Base-by-base conservation (phyloP, 192 early-diverging fungal genomes). In the Ramicandelaber brevisporus region DNA sequence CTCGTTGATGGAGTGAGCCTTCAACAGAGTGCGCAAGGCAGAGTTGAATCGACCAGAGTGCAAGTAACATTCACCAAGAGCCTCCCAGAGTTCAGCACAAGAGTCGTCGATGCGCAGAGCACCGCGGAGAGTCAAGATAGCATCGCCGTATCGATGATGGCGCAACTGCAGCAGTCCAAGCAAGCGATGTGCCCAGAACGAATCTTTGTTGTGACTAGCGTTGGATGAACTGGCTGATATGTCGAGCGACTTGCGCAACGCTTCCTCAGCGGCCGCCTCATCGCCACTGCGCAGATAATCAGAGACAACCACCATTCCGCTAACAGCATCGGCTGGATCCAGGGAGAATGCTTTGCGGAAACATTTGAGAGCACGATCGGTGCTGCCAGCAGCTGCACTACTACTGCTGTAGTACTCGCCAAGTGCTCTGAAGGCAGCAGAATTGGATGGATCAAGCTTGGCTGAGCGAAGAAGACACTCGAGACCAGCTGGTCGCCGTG, bases 101-200 rank as follows among this genome's bases (percentile, higher is more conserved):
- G 59, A 55, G 14, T 69, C 39, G 34, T 78, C 65, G 0, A 70
- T 54, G n/a, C 78, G 62, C 23, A 97, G 43, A 0, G 79, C 68
- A 17, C 57, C 72, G 50, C 88, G 87, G 38, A 97, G 85, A 3
- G 63, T 55, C 10, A 41, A 35, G 16, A 71, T 70, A 2, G 77
- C 70, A 1, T 59, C 57, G 3, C 52, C 38, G 41, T 54, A 52
- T 40, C 40, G n/a, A 33, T 37, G 25, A 25, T 41, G 33, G 15
- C 46, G 57, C 49, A 93, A 29, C 11, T 57, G 41, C 11, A 68
- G 33, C 26, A 84, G 79, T 6, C 79, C 90, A 1, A 87, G 50
- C 27, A 63, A 49, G 30, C 62, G 61, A 73, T 74, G 78, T 7
- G 76, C 75, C 83, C 84, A 87, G n/a, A n/a, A n/a, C n/a, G n/a